phyloP scores from a whole-genome alignment of 345 rosid species.

The Populus nigra region DNA sequence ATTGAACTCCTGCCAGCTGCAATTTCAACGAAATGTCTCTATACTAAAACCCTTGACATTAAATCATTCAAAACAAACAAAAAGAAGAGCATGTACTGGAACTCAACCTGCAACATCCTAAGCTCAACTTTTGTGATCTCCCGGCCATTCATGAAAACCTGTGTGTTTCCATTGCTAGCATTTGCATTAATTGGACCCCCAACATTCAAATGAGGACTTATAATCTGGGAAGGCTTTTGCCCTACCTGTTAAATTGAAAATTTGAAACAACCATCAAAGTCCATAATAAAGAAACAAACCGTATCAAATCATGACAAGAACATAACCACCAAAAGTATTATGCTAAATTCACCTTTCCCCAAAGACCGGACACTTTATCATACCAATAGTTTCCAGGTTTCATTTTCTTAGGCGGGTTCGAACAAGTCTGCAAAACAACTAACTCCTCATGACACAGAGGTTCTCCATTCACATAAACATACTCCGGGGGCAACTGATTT shows the following conservation, averaged over 20 bases:
- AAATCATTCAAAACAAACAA: neutral
- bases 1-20: conserved; percentile 99
- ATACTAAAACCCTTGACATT: conserved; percentile 9
- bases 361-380: conserved; percentile 96
- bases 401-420: conserved; percentile 84
- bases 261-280: conserved; percentile 22
- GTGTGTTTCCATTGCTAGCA: conserved; percentile 95
- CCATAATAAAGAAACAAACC: conserved; percentile 10
- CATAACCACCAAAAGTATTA: neutral
- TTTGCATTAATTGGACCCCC: conserved; percentile 74
- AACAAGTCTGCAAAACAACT: conserved; percentile 68
- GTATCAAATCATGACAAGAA: conserved; percentile 2
- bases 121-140: conserved; percentile 94
- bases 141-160: conserved; percentile 87
- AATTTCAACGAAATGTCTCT: conserved; percentile 23
- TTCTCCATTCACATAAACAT: conserved; percentile 74
- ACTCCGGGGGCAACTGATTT: conserved; percentile 88
- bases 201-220: conserved; percentile 87
- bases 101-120: conserved; percentile 88
- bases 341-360: conserved; percentile 87
- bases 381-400: conserved; percentile 99
- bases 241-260: conserved; percentile 68
- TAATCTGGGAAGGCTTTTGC: conserved; percentile 83
- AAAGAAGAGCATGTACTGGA: conserved; percentile 8
- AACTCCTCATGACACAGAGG: conserved; percentile 82